Percentiles rank a stretch among this genome's conserved stretches.
Evolutionary conservation across 2,329 filamentous ascomycete species (phyloP).

Genomic region (Fusarium sp.): DNA sequence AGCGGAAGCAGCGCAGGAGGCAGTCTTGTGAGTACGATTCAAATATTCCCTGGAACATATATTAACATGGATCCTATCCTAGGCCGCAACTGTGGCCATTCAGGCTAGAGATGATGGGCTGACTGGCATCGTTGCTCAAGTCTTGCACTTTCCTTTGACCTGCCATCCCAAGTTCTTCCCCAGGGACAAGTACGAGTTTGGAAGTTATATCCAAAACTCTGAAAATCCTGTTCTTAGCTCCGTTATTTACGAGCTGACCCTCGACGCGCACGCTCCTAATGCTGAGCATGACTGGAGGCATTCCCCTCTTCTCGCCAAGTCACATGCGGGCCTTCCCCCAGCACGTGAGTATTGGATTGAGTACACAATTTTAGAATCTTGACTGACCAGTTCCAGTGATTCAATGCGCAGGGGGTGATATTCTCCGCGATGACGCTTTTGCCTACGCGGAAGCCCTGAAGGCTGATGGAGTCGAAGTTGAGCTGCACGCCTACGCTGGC

Average conservation of each 20-base stretch:
- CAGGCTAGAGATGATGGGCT: slow-evolving; percentile 18
- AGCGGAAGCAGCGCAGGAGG: slow-evolving; percentile 38
- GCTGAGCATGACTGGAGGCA: slow-evolving; percentile 27
- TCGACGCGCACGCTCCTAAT: slow-evolving; percentile 22
- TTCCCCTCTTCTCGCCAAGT: slow-evolving; percentile 37
- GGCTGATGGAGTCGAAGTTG: slow-evolving; percentile 19
- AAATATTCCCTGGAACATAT: accelerated
- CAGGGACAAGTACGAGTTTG: slow-evolving; percentile 35
- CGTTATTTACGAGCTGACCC: slow-evolving; percentile 15
- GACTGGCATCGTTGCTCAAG: slow-evolving; percentile 37
- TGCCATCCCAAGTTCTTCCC: slow-evolving; percentile 44
- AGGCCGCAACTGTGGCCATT: slow-evolving; percentile 36
- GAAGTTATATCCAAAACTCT: slow-evolving; percentile 37
- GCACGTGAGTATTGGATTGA: slow-evolving; percentile 20
- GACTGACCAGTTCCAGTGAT: slow-evolving; percentile 15
- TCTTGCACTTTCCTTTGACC: slow-evolving; percentile 29
- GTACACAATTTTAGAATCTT: accelerated
- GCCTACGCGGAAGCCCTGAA: slow-evolving; percentile 36
- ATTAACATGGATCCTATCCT: not conserved
- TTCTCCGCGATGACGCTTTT: slow-evolving; percentile 35
- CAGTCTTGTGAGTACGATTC: slow-evolving; percentile 15
- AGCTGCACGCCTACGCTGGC: slow-evolving; percentile 33
- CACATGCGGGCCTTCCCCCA: slow-evolving; percentile 26
- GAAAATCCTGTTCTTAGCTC: slow-evolving; percentile 19
- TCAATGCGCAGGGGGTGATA: slow-evolving; percentile 34